A percentile compares a stretch with the other conserved stretches of the same genome.
Evolutionary conservation across 1,139 yeast species (phyloP).

Genomic region (Nematodospora anomalae): DNA sequence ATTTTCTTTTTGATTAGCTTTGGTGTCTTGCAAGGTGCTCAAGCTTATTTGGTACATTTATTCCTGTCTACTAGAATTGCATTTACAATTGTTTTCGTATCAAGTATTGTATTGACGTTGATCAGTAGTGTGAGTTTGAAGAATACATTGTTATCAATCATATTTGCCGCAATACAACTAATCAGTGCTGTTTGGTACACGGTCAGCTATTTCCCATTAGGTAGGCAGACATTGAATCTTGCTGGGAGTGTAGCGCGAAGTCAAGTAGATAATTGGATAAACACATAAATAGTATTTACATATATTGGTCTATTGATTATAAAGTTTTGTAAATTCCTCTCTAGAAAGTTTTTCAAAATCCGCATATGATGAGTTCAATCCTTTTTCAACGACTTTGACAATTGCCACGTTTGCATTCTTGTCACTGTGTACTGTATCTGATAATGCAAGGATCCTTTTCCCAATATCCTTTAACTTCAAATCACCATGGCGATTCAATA

Average conservation of each 20-base stretch:
- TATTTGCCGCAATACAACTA: constrained; percentile 53
- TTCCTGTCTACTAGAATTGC: constrained; percentile 51
- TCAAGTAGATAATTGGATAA: constrained; percentile 63
- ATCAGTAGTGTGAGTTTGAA: constrained; percentile 47
- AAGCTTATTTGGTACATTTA: constrained; percentile 49
- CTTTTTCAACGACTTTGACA: constrained; percentile 46
- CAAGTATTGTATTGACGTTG: constrained; percentile 52
- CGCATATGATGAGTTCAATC: constrained; percentile 37
- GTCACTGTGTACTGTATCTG: constrained; percentile 26
- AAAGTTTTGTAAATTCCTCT: constrained; percentile 15
- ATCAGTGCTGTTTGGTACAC: constrained; percentile 57
- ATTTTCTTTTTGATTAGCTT: constrained; percentile 56
- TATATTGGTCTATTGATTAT: constrained; percentile 14
- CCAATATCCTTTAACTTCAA: constrained; percentile 25
- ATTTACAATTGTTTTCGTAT: constrained; percentile 49
- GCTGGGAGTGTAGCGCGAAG: constrained; percentile 56
- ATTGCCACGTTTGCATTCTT: constrained; percentile 39
- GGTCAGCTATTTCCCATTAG: constrained; percentile 64
- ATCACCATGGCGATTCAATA: constrained; percentile 20
- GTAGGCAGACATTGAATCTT: constrained; percentile 53
- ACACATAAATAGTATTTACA: constrained; percentile 21
- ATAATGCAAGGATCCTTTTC: constrained; percentile 27
- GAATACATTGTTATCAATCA: constrained; percentile 48
- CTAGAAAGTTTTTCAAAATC: constrained; percentile 21
- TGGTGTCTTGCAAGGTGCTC: constrained; percentile 56